Percentiles rank a stretch among this genome's conserved stretches.
Conservation (phyloP, 2,329 filamentous ascomycete species). For the Gyromitra esculenta region DNA sequence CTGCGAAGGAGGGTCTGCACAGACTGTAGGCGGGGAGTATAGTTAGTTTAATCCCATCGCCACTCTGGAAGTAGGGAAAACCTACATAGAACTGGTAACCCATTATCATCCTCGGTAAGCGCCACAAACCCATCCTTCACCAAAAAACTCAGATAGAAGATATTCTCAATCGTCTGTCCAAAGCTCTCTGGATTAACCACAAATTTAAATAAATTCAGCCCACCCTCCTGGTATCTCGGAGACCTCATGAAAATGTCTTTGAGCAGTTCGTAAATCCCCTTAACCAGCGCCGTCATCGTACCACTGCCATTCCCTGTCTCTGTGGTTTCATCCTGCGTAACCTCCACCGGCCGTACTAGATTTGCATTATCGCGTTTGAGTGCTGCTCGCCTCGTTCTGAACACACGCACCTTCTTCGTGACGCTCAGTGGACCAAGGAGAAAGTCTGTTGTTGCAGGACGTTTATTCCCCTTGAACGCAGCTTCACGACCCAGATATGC, state of each 20-base stretch:
- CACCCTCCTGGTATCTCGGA: slow-evolving; percentile 62
- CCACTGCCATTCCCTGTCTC: slow-evolving; percentile 73
- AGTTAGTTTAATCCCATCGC: not conserved
- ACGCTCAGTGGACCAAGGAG: slow-evolving; percentile 88
- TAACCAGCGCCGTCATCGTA: slow-evolving; percentile 76
- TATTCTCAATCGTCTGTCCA: slow-evolving; percentile 92
- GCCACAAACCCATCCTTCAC: slow-evolving; percentile 84
- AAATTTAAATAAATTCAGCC: slow-evolving; percentile 78
- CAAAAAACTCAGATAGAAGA: slow-evolving; percentile 96
- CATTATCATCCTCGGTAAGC: slow-evolving; percentile 74
- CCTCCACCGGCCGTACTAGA: slow-evolving; percentile 79
- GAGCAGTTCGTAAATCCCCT: slow-evolving; percentile 63
- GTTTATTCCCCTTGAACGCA: slow-evolving; percentile 75
- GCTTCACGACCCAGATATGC: slow-evolving; percentile 80
- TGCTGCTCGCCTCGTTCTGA: slow-evolving; percentile 75
- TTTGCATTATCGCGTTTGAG: slow-evolving; percentile 74
- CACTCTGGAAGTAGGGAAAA: not conserved
- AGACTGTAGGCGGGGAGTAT: slow-evolving; percentile 56
- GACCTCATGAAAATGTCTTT: slow-evolving; percentile 64
- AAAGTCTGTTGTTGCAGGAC: slow-evolving; percentile 82
- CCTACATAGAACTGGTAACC: slow-evolving; percentile 82
- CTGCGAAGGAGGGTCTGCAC: slow-evolving; percentile 63
- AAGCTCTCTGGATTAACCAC: slow-evolving; percentile 91
- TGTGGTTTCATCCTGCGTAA: slow-evolving; percentile 75
- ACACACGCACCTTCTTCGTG: slow-evolving; percentile 80